These are phyloP conservation scores for Pleurotus giganteus DNA, from an alignment of 768 basidiomycete genomes.

Conservation along the genomic window DNA sequence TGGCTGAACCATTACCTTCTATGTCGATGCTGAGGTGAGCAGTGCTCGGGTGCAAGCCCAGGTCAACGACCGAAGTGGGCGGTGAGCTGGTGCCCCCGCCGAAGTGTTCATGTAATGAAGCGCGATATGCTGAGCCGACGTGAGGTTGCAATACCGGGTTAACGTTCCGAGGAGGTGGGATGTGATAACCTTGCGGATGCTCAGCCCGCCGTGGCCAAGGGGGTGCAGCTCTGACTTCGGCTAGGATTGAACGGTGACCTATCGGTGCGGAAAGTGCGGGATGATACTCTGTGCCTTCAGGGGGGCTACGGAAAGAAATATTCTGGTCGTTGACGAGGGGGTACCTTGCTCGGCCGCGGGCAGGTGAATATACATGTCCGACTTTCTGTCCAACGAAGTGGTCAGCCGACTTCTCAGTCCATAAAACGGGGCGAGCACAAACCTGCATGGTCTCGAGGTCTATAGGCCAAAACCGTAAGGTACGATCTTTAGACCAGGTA, in stretches of 20 bases:
- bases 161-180: conserved; percentile 12
- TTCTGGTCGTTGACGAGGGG: conserved; percentile 20
- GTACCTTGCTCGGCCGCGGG: conserved; percentile 28
- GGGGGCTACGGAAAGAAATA: conserved; percentile 58
- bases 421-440: conserved; percentile 11
- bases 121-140: conserved; percentile 19
- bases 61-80: neutral
- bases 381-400: conserved; percentile 39
- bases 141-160: conserved; percentile 30
- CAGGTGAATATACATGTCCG: conserved; percentile 35
- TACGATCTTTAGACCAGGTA: conserved; percentile 85
- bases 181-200: neutral
- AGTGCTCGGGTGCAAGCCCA: conserved; percentile 15
- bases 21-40: conserved; percentile 14
- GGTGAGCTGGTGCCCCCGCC: neutral
- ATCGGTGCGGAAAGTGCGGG: conserved; percentile 66
- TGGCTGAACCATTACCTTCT: conserved; percentile 2
- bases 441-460: conserved; percentile 69
- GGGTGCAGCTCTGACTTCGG: conserved; percentile 63
- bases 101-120: conserved; percentile 12
- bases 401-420: conserved; percentile 11
- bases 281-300: conserved; percentile 31
- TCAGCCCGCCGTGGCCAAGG: conserved; percentile 18
- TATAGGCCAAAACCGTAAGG: conserved; percentile 89
- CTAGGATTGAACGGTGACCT: conserved; percentile 63